phyloP scores from a whole-genome alignment of 768 basidiomycete species.

The Sistotremastrum niveocremeum region DNA sequence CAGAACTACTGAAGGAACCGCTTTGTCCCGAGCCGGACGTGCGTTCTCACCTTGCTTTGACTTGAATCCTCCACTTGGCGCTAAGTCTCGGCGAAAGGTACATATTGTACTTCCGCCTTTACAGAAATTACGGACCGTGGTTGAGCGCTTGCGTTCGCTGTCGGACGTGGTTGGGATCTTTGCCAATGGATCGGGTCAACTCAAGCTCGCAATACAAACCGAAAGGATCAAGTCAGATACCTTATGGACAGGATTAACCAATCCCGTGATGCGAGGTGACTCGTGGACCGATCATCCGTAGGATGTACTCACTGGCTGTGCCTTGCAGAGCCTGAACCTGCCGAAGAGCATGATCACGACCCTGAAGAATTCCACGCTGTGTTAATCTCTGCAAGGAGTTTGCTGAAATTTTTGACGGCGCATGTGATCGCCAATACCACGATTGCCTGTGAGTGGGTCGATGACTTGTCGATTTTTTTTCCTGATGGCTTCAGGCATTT shows the following conservation, averaged over 20 bases:
- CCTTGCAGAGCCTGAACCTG: slow-evolving; percentile 9
- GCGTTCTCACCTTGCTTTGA: slow-evolving; percentile 13
- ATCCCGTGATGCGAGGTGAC: slow-evolving; percentile 39
- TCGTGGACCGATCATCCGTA: slow-evolving; percentile 1
- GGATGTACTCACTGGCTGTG: not conserved
- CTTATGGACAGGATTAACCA: slow-evolving; percentile 60
- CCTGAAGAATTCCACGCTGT: slow-evolving; percentile 49
- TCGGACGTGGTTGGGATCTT: slow-evolving; percentile 55
- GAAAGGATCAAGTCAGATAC: slow-evolving; percentile 71
- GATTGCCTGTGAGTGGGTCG: slow-evolving; percentile 56
- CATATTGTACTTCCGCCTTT: slow-evolving; percentile 69
- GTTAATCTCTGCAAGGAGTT: slow-evolving; percentile 56
- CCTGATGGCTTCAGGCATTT: slow-evolving; percentile 41
- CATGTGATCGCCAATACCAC: slow-evolving; percentile 74
- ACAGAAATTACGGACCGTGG: slow-evolving; percentile 61
- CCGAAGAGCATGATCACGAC: slow-evolving; percentile 33
- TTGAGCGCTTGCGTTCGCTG: slow-evolving; percentile 59
- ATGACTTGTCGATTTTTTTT: not conserved
- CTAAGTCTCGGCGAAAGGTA: slow-evolving; percentile 28
- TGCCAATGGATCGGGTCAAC: slow-evolving; percentile 49
- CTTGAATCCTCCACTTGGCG: not conserved
- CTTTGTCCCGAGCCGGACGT: slow-evolving; percentile 81
- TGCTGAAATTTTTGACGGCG: slow-evolving; percentile 69
- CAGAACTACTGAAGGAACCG: slow-evolving; percentile 61
- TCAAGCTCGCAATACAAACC: slow-evolving; percentile 44